phyloP scores from a whole-genome alignment of 352 stramenopile species.

The Globisporangium cystogenes region DNA sequence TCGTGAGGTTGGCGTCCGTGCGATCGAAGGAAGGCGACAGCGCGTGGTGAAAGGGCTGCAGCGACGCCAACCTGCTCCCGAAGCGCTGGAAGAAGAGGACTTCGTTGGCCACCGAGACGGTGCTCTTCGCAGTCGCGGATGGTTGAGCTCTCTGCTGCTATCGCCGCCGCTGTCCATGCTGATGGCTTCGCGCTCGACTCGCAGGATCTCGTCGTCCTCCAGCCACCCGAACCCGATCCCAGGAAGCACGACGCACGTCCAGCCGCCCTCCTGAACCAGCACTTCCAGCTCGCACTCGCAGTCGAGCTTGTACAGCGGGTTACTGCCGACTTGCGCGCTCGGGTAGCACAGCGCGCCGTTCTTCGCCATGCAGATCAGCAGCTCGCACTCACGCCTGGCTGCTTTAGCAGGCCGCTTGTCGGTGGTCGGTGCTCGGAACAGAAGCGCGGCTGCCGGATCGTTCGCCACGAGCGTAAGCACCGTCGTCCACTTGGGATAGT shows the following conservation, averaged over 20 bases:
- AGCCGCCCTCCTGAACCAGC: not conserved
- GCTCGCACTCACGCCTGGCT: too few relatives aligned
- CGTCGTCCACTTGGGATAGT: not conserved
- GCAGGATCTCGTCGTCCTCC: too few relatives aligned
- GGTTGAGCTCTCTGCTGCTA: not conserved
- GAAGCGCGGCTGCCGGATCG: not conserved
- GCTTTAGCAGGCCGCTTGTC: too few relatives aligned
- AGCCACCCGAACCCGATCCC: constrained; percentile 2
- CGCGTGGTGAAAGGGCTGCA: not conserved
- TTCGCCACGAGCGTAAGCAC: not conserved
- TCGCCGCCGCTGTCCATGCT: too few relatives aligned
- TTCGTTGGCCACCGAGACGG: too few relatives aligned
- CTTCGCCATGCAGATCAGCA: not conserved
- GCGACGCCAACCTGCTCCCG: not conserved
- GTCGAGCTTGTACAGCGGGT: not conserved
- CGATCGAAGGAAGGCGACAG: not conserved
- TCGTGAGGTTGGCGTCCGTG: not conserved
- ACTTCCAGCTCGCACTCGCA: constrained; percentile 3
- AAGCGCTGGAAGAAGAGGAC: constrained; percentile 5
- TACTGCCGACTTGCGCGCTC: not conserved
- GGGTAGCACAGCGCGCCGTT: constrained; percentile 4
- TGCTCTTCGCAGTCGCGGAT: too few relatives aligned
- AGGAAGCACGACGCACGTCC: constrained; percentile 3
- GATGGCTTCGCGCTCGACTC: not conserved
- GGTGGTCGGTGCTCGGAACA: not conserved